phyloP scores from a whole-genome alignment of 1,284 basidiomycete species.

The Leccinum discolor region DNA sequence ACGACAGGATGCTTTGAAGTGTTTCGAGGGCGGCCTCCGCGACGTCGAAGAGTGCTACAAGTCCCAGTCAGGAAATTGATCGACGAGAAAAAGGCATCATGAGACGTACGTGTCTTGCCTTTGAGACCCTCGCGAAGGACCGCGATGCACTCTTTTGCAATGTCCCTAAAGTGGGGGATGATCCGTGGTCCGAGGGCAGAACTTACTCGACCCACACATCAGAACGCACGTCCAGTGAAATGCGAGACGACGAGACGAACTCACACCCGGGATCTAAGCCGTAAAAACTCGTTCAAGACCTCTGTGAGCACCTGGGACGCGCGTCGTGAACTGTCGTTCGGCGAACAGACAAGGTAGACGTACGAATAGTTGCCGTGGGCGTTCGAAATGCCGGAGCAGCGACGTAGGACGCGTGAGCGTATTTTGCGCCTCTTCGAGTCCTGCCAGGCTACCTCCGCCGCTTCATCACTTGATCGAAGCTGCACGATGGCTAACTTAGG shows the following conservation, averaged over 20 bases:
- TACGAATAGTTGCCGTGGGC: conserved; percentile 58
- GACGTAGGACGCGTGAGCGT: conserved; percentile 70
- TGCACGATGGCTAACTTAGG: no score
- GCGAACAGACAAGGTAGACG: conserved; percentile 2
- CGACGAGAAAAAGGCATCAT: background rate
- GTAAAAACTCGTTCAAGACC: conserved; percentile 64
- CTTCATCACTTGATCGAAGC: no score
- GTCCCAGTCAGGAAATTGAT: background rate
- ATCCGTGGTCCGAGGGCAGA: conserved; percentile 81
- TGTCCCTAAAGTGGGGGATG: conserved; percentile 80
- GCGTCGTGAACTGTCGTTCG: conserved; percentile 17
- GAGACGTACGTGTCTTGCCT: conserved; percentile 31
- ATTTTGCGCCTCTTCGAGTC: conserved; percentile 49
- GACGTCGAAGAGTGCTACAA: conserved; percentile 21
- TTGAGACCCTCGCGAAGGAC: conserved; percentile 46
- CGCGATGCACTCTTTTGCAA: conserved; percentile 59
- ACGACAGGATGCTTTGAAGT: conserved; percentile 54
- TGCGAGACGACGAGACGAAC: background rate
- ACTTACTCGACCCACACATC: conserved; percentile 37
- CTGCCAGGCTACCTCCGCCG: no score
- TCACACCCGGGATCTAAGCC: conserved; percentile 64
- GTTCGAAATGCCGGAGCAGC: conserved; percentile 61
- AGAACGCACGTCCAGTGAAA: conserved; percentile 7
- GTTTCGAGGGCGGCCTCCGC: conserved; percentile 46
- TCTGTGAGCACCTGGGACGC: conserved; percentile 60